Conservation (phyloP, 2,329 filamentous ascomycete genomes). For the Colletotrichum lindemuthianum region DNA sequence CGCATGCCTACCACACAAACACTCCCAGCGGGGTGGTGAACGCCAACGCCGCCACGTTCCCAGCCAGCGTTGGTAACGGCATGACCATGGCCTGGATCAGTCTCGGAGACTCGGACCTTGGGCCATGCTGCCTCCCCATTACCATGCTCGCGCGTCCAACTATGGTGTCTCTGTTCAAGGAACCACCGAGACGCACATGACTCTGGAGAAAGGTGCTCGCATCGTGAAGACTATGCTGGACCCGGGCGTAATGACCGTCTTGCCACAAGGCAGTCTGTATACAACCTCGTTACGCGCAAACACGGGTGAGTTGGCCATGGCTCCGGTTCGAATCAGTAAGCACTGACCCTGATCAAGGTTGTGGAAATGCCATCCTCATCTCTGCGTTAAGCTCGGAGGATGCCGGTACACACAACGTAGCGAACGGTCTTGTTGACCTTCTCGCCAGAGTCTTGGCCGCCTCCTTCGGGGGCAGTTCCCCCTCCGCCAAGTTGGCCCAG, state of each 20-base stretch:
- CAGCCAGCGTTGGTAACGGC: conserved; percentile 55
- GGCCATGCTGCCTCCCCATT: conserved; percentile 61
- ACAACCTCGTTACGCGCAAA: conserved; percentile 64
- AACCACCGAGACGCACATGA: conserved; percentile 62
- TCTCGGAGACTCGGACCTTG: conserved; percentile 62
- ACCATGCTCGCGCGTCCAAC: conserved; percentile 60
- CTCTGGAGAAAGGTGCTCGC: conserved; percentile 59
- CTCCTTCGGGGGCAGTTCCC: conserved; percentile 47
- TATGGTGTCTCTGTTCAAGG: conserved; percentile 57
- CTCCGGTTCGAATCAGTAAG: too few species aligned
- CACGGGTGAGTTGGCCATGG: conserved; percentile 47
- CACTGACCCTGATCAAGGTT: conserved; percentile 46
- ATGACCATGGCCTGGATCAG: conserved; percentile 58
- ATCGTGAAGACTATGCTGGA: conserved; percentile 52
- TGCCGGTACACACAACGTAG: conserved; percentile 58
- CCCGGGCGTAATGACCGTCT: conserved; percentile 59
- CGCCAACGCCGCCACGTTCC: conserved; percentile 62
- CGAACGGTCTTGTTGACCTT: conserved; percentile 54
- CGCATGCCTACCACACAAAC: conserved; percentile 52
- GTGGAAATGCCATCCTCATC: conserved; percentile 58
- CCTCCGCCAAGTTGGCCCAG: conserved; percentile 39
- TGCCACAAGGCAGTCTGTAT: conserved; percentile 58
- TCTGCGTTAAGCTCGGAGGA: conserved; percentile 60
- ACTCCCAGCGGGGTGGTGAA: conserved; percentile 59
- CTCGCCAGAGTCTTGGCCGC: conserved; percentile 53